Percentiles rank a stretch among this genome's conserved stretches.
These are phyloP conservation scores for Gossypium trilobum DNA, from an alignment of 441 rosid species.

Conservation along the genomic window DNA sequence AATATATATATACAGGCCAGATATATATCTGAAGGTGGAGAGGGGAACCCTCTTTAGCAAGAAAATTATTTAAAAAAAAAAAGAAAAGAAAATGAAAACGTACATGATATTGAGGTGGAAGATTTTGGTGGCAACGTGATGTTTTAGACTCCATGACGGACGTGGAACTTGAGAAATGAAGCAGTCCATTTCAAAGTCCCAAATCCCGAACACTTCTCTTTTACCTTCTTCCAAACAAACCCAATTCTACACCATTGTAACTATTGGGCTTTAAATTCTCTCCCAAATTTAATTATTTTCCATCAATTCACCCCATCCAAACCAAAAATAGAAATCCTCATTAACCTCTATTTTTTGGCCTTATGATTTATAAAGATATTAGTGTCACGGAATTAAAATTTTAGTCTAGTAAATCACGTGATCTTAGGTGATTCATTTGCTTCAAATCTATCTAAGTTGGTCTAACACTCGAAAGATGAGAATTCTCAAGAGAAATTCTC, in stretches of 20 bases:
- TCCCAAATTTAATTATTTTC: background rate
- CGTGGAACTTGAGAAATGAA: background rate
- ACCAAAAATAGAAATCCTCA: too few relatives aligned
- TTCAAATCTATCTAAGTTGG: too few relatives aligned
- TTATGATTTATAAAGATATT: too few relatives aligned
- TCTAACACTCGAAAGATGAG: too few relatives aligned
- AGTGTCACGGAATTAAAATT: too few relatives aligned
- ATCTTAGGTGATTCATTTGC: too few relatives aligned
- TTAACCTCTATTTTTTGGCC: too few relatives aligned
- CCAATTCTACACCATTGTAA: background rate
- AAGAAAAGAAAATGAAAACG: background rate
- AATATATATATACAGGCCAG: background rate
- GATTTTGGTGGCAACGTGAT: constrained; percentile 11
- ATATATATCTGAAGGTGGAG: constrained; percentile 16
- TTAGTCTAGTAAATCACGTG: too few relatives aligned
- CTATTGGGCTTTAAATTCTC: background rate
- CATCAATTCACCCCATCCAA: too few relatives aligned
- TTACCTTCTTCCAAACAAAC: background rate
- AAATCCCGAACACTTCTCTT: background rate
- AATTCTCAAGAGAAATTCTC: too few relatives aligned
- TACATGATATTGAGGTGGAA: constrained; percentile 3
- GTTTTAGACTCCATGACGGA: background rate
- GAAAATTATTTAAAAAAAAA: background rate
- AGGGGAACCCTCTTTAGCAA: constrained; percentile 17
- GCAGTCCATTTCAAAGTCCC: background rate